phyloP scores from a whole-genome alignment of 148 eudicot species.

The Rhododendron vialii region DNA sequence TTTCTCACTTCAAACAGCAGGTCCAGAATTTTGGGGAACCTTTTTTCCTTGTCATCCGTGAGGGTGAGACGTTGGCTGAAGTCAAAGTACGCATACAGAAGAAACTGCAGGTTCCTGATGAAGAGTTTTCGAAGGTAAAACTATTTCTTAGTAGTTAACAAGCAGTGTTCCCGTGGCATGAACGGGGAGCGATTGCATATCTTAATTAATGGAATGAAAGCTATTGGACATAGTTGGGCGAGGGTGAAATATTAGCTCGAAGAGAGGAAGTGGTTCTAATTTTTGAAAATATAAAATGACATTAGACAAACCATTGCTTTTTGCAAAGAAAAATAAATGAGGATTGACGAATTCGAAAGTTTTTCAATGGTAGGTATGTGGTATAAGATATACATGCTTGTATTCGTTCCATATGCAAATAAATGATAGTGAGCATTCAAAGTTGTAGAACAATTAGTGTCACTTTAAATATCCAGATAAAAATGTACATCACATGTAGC shows the following conservation, averaged over 20 bases:
- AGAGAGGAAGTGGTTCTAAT: neutral
- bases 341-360: neutral
- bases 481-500: neutral
- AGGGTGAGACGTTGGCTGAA: slow-evolving; percentile 85
- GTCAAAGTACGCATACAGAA: slow-evolving; percentile 77
- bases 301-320: neutral
- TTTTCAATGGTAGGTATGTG: neutral
- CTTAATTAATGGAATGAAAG: neutral
- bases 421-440: neutral
- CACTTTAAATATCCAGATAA: neutral
- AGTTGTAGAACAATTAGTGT: neutral
- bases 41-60: slow-evolving; percentile 80
- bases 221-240: neutral
- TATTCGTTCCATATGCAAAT: neutral
- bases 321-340: neutral
- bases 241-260: neutral
- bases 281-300: neutral
- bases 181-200: neutral
- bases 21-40: slow-evolving; percentile 97
- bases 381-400: neutral
- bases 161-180: neutral
- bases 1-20: slow-evolving; percentile 39
- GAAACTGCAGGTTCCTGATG: slow-evolving; percentile 78
- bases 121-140: slow-evolving; percentile 86
- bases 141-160: neutral